Percentiles rank a stretch among this genome's conserved stretches.
Conservation (phyloP, 2,329 filamentous ascomycete species). For the Claviceps sp. region DNA sequence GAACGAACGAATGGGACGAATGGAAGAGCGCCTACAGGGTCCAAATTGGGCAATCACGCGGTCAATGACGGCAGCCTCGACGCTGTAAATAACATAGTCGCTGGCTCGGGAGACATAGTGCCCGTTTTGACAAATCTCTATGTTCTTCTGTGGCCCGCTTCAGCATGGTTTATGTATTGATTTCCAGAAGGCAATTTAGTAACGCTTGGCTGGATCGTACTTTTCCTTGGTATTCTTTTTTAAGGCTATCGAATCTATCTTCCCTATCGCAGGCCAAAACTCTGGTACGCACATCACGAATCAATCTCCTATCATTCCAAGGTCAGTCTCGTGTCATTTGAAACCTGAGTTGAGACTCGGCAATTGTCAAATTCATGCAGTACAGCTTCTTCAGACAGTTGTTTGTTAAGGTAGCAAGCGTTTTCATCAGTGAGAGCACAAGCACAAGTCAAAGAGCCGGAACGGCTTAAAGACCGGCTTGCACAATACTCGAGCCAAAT, state of each 20-base stretch:
- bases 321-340: background rate
- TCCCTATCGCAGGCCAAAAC: conserved; percentile 89
- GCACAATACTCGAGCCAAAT: conserved; percentile 99
- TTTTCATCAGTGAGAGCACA: conserved; percentile 92
- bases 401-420: conserved; percentile 85
- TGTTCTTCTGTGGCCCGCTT: conserved; percentile 46
- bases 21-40: conserved; percentile 51
- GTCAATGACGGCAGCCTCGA: conserved; percentile 86
- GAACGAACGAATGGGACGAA: conserved; percentile 2
- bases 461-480: conserved; percentile 53
- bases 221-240: conserved; percentile 70
- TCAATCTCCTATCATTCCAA: conserved; percentile 10
- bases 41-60: conserved; percentile 78
- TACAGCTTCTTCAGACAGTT: conserved; percentile 62
- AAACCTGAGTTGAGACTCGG: too few relatives aligned
- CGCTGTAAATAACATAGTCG: conserved; percentile 98
- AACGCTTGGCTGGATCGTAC: conserved; percentile 40
- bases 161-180: conserved; percentile 25
- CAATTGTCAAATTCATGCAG: background rate
- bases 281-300: conserved; percentile 34
- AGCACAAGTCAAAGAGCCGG: conserved; percentile 50
- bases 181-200: background rate
- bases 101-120: conserved; percentile 90
- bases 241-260: conserved; percentile 71
- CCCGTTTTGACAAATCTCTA: conserved; percentile 86